Evolutionary conservation across 805 yeast genomes (phyloP), one percentile per base, ranked within the genome.

Genomic region (Torulaspora franciscae): DNA sequence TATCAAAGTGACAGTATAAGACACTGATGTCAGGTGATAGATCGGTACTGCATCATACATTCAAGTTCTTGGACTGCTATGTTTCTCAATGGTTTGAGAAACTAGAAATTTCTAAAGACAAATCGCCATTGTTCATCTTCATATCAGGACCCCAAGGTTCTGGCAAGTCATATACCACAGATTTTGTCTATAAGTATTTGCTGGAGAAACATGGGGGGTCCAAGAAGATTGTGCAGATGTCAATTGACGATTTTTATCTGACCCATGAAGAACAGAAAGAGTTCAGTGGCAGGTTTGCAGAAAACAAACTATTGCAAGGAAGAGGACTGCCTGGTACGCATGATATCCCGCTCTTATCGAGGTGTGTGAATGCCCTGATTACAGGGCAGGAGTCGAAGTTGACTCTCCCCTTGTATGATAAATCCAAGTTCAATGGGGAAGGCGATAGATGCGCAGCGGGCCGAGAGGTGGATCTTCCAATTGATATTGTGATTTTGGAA

Each of bases 321-420:
- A 69, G 98, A 22, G 98, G 98, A 0, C 71, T 86, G 11, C 98
- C 98, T 0, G 97, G 97, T 0, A 91, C 98, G 0, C 99, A 91
- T 62, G 97, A 91, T 58, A 57, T 85, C 47, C 39, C 48, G 11
- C 45, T 61, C 8, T 42, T 64, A 28, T 48, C 54, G 19, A 44
- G 48, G 9, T 52, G 52, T 32, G 32, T 62, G n/a, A 47, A 51
- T 13, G 54, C 52, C 1, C 56, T 84, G 10, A 59, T 72, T n/a
- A 5, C 50, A 52, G 23, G 56, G 70, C 33, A 53, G 55, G 58
- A 66, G 7, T 39, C 49, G 0, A 55, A 55, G 3, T 58, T 75
- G 2, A 47, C 57, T 1, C 64, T 80, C 6, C 97, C 98, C 1
- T 52, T 62, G 6, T 93, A 89, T 64, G 95, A 91, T 59, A 93